phyloP scores from a whole-genome alignment of 176 grass and related monocot species.

The Zizania latifolia region DNA sequence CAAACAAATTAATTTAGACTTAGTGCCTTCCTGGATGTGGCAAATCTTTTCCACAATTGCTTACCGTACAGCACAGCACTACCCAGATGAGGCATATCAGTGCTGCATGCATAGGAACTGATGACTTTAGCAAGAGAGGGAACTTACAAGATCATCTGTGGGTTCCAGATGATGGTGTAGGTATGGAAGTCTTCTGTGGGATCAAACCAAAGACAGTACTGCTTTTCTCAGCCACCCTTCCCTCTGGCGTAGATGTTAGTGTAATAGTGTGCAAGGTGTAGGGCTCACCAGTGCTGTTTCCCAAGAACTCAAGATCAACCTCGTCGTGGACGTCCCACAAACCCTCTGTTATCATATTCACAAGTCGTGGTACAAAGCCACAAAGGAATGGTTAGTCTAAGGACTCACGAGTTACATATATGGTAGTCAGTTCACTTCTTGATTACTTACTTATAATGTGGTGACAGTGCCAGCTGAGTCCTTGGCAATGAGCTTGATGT shows the following conservation, averaged over 20 bases:
- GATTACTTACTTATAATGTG: slow-evolving; percentile 49
- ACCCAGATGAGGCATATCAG: neutral
- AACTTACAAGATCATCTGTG: slow-evolving; percentile 44
- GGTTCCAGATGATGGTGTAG: slow-evolving; percentile 63
- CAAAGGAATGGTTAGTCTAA: slow-evolving; percentile 24
- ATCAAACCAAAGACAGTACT: slow-evolving; percentile 69
- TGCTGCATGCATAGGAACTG: neutral
- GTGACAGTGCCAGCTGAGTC: slow-evolving; percentile 60
- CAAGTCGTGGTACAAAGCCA: neutral
- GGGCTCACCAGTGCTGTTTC: slow-evolving; percentile 45
- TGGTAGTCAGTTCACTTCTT: neutral
- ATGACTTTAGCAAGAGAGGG: neutral
- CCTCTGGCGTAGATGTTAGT: slow-evolving; percentile 64
- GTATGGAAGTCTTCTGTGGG: slow-evolving; percentile 62
- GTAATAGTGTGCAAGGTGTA: slow-evolving; percentile 67
- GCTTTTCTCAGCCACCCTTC: slow-evolving; percentile 47
- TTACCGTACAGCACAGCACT: neutral
- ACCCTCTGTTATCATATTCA: slow-evolving; percentile 27
- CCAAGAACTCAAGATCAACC: slow-evolving; percentile 66
- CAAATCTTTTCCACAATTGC: neutral
- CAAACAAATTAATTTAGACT: neutral
- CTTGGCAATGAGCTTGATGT: slow-evolving; percentile 43
- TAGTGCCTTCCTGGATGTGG: neutral
- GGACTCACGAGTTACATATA: neutral
- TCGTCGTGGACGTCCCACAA: slow-evolving; percentile 38